Conservation (phyloP, 768 basidiomycete species). For the Tylopilus vinaceipallidus region DNA sequence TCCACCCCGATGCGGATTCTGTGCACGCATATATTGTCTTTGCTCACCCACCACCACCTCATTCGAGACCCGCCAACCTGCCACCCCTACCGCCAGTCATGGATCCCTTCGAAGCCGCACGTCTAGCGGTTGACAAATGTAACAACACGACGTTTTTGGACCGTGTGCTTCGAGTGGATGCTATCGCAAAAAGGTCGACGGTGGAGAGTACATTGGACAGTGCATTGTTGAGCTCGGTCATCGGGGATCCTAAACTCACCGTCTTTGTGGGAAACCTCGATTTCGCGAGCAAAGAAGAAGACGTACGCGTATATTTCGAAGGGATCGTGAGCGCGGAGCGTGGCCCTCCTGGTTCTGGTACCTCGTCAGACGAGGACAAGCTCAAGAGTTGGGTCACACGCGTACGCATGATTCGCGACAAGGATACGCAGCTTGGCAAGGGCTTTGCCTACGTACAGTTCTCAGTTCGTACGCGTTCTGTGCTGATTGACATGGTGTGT, state of each 20-base stretch:
- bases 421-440: conserved; percentile 90
- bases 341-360: conserved; percentile 48
- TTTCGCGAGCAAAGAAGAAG: conserved; percentile 89
- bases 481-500: no score
- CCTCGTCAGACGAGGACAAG: conserved; percentile 34
- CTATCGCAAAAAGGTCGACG: conserved; percentile 41
- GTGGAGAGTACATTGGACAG: conserved; percentile 16
- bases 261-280: conserved; percentile 93
- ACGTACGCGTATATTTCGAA: conserved; percentile 86
- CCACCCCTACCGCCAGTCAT: conserved; percentile 49
- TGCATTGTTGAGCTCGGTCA: conserved; percentile 22
- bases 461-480: conserved; percentile 41
- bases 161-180: conserved; percentile 77
- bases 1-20: conserved; percentile 73
- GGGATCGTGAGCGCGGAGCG: conserved; percentile 66
- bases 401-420: conserved; percentile 88
- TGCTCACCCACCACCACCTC: conserved; percentile 56
- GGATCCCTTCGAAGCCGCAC: conserved; percentile 73
- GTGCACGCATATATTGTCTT: conserved; percentile 93
- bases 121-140: conserved; percentile 51
- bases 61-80: conserved; percentile 45
- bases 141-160: conserved; percentile 76
- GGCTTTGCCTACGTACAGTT: conserved; percentile 95
- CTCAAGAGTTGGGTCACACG: conserved; percentile 66
- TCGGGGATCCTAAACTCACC: conserved; percentile 72